phyloP scores from a whole-genome alignment of 2,329 filamentous ascomycete species.

The Rhexocercosporidium sp. region DNA sequence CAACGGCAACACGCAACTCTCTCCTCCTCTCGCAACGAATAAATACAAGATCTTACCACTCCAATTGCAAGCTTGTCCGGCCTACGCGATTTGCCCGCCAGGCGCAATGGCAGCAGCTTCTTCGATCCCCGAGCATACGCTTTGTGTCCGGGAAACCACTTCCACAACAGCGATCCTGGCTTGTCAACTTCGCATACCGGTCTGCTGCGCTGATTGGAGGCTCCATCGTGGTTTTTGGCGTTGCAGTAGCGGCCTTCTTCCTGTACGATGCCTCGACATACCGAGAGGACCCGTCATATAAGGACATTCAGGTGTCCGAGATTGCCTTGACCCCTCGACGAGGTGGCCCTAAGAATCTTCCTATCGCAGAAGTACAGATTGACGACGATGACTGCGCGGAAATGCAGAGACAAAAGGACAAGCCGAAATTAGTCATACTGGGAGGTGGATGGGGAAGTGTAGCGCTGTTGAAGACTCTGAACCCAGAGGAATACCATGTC shows the following conservation, averaged over 20 bases:
- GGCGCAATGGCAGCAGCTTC: constrained; percentile 24
- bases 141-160: constrained; percentile 58
- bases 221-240: constrained; percentile 72
- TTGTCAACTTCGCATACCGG: constrained; percentile 68
- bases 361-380: constrained; percentile 84
- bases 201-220: constrained; percentile 75
- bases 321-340: constrained; percentile 79
- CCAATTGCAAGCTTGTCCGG: constrained; percentile 1
- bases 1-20: constrained; percentile 18
- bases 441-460: constrained; percentile 97
- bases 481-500: constrained; percentile 92
- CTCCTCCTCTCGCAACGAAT: constrained; percentile 8
- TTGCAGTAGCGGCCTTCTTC: constrained; percentile 82
- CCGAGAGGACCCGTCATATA: constrained; percentile 67
- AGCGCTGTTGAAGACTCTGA: constrained; percentile 85
- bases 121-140: constrained; percentile 28
- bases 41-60: constrained; percentile 19
- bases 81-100: constrained; percentile 8
- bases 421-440: constrained; percentile 89
- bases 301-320: constrained; percentile 83
- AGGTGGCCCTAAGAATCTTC: constrained; percentile 93
- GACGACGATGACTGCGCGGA: constrained; percentile 84
- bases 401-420: constrained; percentile 76
- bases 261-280: constrained; percentile 94
- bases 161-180: constrained; percentile 52